Evolutionary conservation across 345 rosid genomes (phyloP).

Genomic region (Kernera saxatilis): DNA sequence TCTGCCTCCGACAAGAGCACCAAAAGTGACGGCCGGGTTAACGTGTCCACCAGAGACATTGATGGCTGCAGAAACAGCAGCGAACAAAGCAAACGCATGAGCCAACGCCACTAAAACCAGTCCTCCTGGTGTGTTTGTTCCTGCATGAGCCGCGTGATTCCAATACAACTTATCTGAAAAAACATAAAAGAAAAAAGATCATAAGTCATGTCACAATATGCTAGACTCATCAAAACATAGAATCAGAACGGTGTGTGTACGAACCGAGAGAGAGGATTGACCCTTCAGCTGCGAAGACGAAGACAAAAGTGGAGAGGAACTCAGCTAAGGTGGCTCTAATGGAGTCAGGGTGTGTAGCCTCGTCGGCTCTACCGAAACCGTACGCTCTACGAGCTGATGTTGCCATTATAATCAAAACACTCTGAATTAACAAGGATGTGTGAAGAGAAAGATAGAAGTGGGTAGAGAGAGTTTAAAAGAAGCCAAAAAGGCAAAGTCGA

Average conservation of each 20-base stretch:
- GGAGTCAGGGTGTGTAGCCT: slow-evolving; percentile 39
- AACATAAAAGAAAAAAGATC: neutral
- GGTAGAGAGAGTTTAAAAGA: slow-evolving; percentile 22
- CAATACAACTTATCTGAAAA: slow-evolving; percentile 44
- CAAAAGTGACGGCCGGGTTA: slow-evolving; percentile 80
- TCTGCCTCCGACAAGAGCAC: slow-evolving; percentile 70
- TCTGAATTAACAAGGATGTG: neutral
- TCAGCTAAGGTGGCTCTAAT: slow-evolving; percentile 60
- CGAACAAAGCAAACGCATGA: slow-evolving; percentile 55
- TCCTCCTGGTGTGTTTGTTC: slow-evolving; percentile 39
- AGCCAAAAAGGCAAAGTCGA: slow-evolving; percentile 16
- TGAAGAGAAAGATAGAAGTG: neutral
- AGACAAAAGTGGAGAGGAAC: slow-evolving; percentile 62
- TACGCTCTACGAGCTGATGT: slow-evolving; percentile 33
- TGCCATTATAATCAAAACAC: slow-evolving; percentile 26
- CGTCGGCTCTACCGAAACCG: slow-evolving; percentile 37
- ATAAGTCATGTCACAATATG: neutral
- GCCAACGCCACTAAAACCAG: slow-evolving; percentile 55
- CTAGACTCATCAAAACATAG: neutral
- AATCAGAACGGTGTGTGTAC: neutral
- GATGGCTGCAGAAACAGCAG: slow-evolving; percentile 55
- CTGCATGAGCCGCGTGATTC: slow-evolving; percentile 23
- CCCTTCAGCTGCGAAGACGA: slow-evolving; percentile 79
- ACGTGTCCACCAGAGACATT: slow-evolving; percentile 75
- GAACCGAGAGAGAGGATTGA: slow-evolving; percentile 64